Evolutionary conservation across 2,329 filamentous ascomycete genomes (phyloP).

Genomic region (Hymenoscyphus albidus): DNA sequence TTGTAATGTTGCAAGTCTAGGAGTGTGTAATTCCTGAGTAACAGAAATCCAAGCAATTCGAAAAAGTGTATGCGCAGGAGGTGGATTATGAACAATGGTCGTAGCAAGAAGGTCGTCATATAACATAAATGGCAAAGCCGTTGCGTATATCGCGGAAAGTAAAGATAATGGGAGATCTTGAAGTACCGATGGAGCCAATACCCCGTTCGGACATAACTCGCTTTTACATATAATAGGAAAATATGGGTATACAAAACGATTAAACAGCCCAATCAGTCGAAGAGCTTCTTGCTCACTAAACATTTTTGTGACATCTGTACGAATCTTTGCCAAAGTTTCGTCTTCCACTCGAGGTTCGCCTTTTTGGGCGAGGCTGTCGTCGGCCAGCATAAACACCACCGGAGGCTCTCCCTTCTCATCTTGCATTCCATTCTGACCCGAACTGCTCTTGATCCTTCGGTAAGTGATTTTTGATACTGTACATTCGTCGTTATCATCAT

Average conservation of each 20-base stretch:
- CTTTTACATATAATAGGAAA: slow-evolving; percentile 41
- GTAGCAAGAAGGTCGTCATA: slow-evolving; percentile 40
- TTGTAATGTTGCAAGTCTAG: slow-evolving; percentile 35
- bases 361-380: slow-evolving; percentile 32
- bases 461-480: slow-evolving; percentile 34
- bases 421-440: slow-evolving; percentile 22
- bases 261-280: slow-evolving; percentile 40
- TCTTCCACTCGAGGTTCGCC: slow-evolving; percentile 34
- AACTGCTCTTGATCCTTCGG: slow-evolving; percentile 28
- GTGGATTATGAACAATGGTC: slow-evolving; percentile 34
- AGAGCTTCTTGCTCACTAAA: slow-evolving; percentile 35
- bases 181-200: slow-evolving; percentile 31
- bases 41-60: slow-evolving; percentile 34
- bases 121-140: slow-evolving; percentile 42
- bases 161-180: slow-evolving; percentile 37
- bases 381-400: slow-evolving; percentile 34
- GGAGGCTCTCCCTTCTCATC: slow-evolving; percentile 29
- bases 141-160: slow-evolving; percentile 42
- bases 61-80: slow-evolving; percentile 31
- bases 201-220: slow-evolving; percentile 31
- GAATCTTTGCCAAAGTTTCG: slow-evolving; percentile 27
- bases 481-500: slow-evolving; percentile 34
- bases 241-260: slow-evolving; percentile 43
- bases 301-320: slow-evolving; percentile 29
- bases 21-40: slow-evolving; percentile 35